A percentile compares a stretch with the other conserved stretches of the same genome.
Conservation (phyloP, 2,329 filamentous ascomycete species). For the Fusarium sp. region DNA sequence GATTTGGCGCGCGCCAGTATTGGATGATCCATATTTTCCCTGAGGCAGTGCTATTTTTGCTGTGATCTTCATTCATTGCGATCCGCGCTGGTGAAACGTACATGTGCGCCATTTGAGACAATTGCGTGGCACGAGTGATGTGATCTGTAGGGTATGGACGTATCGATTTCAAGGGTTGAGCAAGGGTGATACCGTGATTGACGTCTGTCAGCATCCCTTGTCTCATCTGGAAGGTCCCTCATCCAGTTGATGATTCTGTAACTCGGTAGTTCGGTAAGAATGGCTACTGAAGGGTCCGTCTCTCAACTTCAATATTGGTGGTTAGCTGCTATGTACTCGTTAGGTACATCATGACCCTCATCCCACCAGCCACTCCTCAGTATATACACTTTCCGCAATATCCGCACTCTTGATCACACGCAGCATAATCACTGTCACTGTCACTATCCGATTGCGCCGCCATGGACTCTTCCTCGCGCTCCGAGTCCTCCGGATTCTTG, state of each 20-base stretch:
- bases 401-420: slow-evolving; percentile 44
- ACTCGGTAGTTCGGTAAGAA: background rate
- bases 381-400: slow-evolving; percentile 43
- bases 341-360: background rate
- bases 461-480: slow-evolving; percentile 2
- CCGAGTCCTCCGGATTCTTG: background rate
- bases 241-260: background rate
- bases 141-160: slow-evolving; percentile 16
- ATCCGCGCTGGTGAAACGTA: slow-evolving; percentile 35
- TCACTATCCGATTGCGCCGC: slow-evolving; percentile 17
- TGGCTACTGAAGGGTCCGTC: background rate
- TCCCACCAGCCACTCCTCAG: background rate
- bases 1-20: slow-evolving; percentile 19
- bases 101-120: slow-evolving; percentile 30
- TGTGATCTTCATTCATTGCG: slow-evolving; percentile 20
- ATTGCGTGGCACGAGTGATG: slow-evolving; percentile 28
- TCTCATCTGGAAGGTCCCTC: slow-evolving; percentile 9
- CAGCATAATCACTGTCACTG: slow-evolving; percentile 34
- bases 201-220: slow-evolving; percentile 7
- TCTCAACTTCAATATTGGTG: background rate
- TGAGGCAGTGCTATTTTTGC: slow-evolving; percentile 6
- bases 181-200: background rate
- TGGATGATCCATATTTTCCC: slow-evolving; percentile 16
- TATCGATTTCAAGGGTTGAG: slow-evolving; percentile 7
- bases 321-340: background rate